A percentile compares a stretch with the other conserved stretches of the same genome.
These are phyloP conservation scores for Apiospora malaysiana DNA, from an alignment of 2,329 filamentous ascomycete genomes.

Conservation along the genomic window DNA sequence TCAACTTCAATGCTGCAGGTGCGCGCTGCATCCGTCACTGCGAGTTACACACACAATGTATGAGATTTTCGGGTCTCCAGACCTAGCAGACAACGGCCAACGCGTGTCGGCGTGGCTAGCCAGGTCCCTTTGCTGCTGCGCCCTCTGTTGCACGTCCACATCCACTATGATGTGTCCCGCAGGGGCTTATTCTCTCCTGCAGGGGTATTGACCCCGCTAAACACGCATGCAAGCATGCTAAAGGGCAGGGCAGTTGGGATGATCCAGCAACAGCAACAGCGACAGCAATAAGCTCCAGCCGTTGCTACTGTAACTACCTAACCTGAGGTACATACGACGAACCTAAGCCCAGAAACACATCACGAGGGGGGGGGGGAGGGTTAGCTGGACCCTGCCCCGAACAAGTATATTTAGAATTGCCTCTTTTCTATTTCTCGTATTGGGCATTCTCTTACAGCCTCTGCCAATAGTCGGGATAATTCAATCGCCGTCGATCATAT, in stretches of 20 bases:
- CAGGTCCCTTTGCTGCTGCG: not conserved
- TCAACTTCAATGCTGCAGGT: too few relatives aligned
- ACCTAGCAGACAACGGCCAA: not conserved
- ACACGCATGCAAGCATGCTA: not conserved
- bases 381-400: not conserved
- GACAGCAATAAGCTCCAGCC: not conserved
- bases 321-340: too few relatives aligned
- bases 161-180: slow-evolving; percentile 7
- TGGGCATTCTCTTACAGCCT: not conserved
- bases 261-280: slow-evolving; percentile 5
- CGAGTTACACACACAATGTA: too few relatives aligned
- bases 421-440: slow-evolving; percentile 1
- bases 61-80: too few relatives aligned
- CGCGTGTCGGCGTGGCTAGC: not conserved
- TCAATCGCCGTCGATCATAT: not conserved
- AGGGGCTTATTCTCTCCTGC: not conserved
- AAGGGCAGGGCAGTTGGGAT: not conserved
- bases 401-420: not conserved
- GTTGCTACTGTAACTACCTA: too few relatives aligned
- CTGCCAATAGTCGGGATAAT: not conserved
- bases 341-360: not conserved
- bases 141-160: not conserved
- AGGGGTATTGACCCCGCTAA: slow-evolving; percentile 10
- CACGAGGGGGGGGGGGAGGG: not conserved
- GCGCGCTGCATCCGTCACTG: too few relatives aligned